phyloP scores from a whole-genome alignment of 805 yeast species.

The Schwanniomyces sp. region DNA sequence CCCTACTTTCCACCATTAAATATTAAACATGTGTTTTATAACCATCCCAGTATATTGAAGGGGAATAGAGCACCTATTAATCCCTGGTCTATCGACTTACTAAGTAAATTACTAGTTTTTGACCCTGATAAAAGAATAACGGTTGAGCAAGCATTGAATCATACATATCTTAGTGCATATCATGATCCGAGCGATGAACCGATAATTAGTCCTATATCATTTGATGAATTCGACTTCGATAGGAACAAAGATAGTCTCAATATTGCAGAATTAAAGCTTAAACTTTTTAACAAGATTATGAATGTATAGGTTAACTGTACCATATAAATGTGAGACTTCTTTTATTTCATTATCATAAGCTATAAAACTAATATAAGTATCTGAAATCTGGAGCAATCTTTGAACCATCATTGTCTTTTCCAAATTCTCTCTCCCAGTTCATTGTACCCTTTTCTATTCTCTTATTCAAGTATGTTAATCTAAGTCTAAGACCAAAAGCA shows the following conservation, averaged over 20 bases:
- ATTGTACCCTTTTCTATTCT: slow-evolving; percentile 44
- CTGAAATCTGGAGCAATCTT: slow-evolving; percentile 45
- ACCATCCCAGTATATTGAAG: slow-evolving; percentile 18
- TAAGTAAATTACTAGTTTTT: slow-evolving; percentile 73
- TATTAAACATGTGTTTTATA: slow-evolving; percentile 15
- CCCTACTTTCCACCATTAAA: slow-evolving; percentile 19
- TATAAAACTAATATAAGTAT: slow-evolving; percentile 26
- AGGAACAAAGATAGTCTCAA: slow-evolving; percentile 70
- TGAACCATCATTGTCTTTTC: slow-evolving; percentile 45
- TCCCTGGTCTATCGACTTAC: slow-evolving; percentile 29
- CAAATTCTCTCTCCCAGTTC: slow-evolving; percentile 51
- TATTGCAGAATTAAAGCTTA: slow-evolving; percentile 65
- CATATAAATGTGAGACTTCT: not conserved
- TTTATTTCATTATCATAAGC: not conserved
- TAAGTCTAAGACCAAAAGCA: slow-evolving; percentile 38
- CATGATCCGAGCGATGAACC: slow-evolving; percentile 46
- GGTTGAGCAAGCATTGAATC: slow-evolving; percentile 84
- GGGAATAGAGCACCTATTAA: slow-evolving; percentile 16
- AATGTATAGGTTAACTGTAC: slow-evolving; percentile 8
- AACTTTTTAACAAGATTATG: slow-evolving; percentile 78
- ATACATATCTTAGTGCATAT: slow-evolving; percentile 87
- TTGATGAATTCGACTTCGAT: slow-evolving; percentile 30
- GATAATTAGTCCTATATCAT: slow-evolving; percentile 17
- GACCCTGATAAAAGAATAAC: slow-evolving; percentile 84
- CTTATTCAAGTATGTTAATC: slow-evolving; percentile 40